Percentiles rank a stretch among this genome's conserved stretches.
Evolutionary conservation across 768 basidiomycete species (phyloP).

Genomic region (Chlorophyllum brunneum): DNA sequence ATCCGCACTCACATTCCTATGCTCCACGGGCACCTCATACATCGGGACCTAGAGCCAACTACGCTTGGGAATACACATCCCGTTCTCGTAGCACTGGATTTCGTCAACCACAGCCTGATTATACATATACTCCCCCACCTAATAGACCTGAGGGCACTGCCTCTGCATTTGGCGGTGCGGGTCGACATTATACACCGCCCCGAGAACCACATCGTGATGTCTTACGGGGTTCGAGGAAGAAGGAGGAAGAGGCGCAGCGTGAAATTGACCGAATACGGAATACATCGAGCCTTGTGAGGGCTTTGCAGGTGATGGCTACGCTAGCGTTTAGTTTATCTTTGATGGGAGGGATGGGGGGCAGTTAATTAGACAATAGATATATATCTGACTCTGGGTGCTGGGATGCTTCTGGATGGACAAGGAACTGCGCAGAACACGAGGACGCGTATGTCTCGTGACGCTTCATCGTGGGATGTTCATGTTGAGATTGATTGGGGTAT

Average conservation of each 20-base stretch:
- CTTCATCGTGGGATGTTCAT: not conserved
- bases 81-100: slow-evolving; percentile 13
- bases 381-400: not conserved
- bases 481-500: not conserved
- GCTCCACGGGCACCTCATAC: slow-evolving; percentile 23
- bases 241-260: slow-evolving; percentile 11
- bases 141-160: slow-evolving; percentile 14
- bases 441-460: not conserved
- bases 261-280: slow-evolving; percentile 24
- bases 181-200: slow-evolving; percentile 12
- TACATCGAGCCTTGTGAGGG: slow-evolving; percentile 24
- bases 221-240: slow-evolving; percentile 10
- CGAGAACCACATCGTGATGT: slow-evolving; percentile 14
- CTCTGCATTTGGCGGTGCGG: slow-evolving; percentile 1
- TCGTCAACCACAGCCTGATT: slow-evolving; percentile 20
- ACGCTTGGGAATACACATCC: slow-evolving; percentile 35
- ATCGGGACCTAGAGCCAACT: slow-evolving; percentile 29
- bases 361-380: not conserved
- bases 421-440: not conserved
- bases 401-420: not conserved
- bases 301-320: slow-evolving; percentile 24
- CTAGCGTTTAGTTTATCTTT: slow-evolving; percentile 19
- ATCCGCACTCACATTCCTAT: slow-evolving; percentile 16
- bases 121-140: slow-evolving; percentile 16
- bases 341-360: slow-evolving; percentile 15